A percentile compares a stretch with the other conserved stretches of the same genome.
These are phyloP conservation scores for Gremmenia infestans DNA, from an alignment of 2,329 filamentous ascomycete genomes.

Conservation along the genomic window DNA sequence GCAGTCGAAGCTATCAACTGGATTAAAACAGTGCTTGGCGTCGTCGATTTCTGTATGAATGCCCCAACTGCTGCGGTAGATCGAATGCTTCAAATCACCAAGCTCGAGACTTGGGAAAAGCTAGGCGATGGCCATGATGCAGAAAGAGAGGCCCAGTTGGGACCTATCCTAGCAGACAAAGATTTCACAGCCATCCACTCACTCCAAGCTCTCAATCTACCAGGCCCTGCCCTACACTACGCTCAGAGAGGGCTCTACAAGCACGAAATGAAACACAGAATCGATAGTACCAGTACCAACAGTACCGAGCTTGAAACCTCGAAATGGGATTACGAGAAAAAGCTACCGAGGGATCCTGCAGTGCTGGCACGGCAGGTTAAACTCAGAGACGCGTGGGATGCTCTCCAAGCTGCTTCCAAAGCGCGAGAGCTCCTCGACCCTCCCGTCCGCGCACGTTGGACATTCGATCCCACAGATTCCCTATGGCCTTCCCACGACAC, in stretches of 20 bases:
- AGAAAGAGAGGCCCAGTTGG: slow-evolving; percentile 3
- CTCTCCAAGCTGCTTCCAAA: background rate
- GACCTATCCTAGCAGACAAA: slow-evolving; percentile 13
- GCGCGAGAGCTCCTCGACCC: background rate
- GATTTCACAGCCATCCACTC: slow-evolving; percentile 13
- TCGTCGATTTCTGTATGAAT: slow-evolving; percentile 14
- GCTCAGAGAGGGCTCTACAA: background rate
- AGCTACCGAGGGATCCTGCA: background rate
- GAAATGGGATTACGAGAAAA: background rate
- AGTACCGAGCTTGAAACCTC: background rate
- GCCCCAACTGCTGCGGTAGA: background rate
- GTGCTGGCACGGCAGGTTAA: background rate
- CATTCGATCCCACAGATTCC: background rate
- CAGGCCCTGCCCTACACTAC: background rate
- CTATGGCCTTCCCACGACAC: background rate
- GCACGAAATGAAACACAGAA: background rate
- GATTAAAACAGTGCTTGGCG: slow-evolving; percentile 14
- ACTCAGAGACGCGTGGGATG: background rate
- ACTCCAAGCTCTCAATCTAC: slow-evolving; percentile 5
- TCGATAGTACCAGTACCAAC: background rate
- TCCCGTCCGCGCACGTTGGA: background rate
- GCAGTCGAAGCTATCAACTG: slow-evolving; percentile 11
- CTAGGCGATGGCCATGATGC: slow-evolving; percentile 6
- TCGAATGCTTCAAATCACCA: background rate
- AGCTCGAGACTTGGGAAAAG: slow-evolving; percentile 5